phyloP scores from a whole-genome alignment of 192 early-diverging fungal genomes.

The Linnemannia schmuckeri region DNA sequence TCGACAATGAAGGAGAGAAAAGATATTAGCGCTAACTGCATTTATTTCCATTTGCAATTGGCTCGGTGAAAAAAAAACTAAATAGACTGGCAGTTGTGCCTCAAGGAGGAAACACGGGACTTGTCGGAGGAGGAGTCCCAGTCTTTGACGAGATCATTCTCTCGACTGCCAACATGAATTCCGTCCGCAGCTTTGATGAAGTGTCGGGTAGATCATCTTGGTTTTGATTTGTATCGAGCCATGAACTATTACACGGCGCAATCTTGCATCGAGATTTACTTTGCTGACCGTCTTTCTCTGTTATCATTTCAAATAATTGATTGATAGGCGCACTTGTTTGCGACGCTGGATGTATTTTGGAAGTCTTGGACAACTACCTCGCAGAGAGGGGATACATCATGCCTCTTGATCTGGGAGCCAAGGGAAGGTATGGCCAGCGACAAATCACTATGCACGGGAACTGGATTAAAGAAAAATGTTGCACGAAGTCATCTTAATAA shows the following conservation, averaged over 20 bases:
- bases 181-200: conserved; percentile 79
- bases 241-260: too few species aligned
- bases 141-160: conserved; percentile 97
- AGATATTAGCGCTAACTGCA: neutral
- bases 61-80: neutral
- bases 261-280: neutral
- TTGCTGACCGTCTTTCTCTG: neutral
- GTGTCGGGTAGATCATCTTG: conserved; percentile 60
- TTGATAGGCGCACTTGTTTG: conserved; percentile 82
- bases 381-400: conserved; percentile 89
- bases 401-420: conserved; percentile 94
- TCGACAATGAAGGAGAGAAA: neutral
- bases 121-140: conserved; percentile 96
- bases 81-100: conserved; percentile 90
- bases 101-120: conserved; percentile 98
- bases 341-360: conserved; percentile 95
- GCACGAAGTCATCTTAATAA: too few species aligned
- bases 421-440: conserved; percentile 65
- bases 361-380: conserved; percentile 89
- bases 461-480: neutral
- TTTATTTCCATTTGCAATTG: neutral
- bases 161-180: conserved; percentile 84
- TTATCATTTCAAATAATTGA: neutral
- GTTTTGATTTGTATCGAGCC: too few species aligned
- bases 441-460: neutral